Conservation (phyloP, 345 rosid genomes). For the Iberis pinnata region DNA sequence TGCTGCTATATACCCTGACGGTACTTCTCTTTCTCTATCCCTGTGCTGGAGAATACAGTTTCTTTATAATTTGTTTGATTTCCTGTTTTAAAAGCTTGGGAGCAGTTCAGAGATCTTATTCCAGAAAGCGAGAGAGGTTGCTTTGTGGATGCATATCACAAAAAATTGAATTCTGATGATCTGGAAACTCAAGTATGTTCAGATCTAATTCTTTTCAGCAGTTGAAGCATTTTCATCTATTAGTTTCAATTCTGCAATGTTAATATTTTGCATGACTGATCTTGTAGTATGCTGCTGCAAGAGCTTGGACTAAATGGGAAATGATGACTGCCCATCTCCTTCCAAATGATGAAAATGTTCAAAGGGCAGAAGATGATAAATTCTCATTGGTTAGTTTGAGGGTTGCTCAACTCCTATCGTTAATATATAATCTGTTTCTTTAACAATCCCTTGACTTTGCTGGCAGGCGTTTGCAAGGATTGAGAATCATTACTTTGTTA, state of each 20-base stretch:
- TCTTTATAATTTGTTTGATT: conserved; percentile 18
- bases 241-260: background rate
- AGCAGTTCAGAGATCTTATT: conserved; percentile 83
- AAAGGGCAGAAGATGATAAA: conserved; percentile 77
- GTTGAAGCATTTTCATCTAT: background rate
- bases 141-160: conserved; percentile 65
- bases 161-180: conserved; percentile 67
- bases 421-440: no score
- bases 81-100: conserved; percentile 59
- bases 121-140: conserved; percentile 74
- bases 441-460: background rate
- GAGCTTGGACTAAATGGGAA: conserved; percentile 98
- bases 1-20: conserved; percentile 90
- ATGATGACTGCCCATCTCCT: conserved; percentile 90
- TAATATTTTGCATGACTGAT: conserved; percentile 10
- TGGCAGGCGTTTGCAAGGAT: conserved; percentile 96
- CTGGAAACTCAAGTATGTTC: conserved; percentile 70
- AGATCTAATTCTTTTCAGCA: conserved; percentile 15
- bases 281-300: conserved; percentile 79
- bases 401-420: background rate
- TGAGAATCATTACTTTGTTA: conserved; percentile 83
- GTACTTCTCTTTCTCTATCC: conserved; percentile 33
- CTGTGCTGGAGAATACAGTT: background rate
- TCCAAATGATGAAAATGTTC: conserved; percentile 69
- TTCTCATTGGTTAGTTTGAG: conserved; percentile 66